phyloP scores from a whole-genome alignment of 1,139 yeast genomes.

The Hemisphaericaspora lyxosophila region DNA sequence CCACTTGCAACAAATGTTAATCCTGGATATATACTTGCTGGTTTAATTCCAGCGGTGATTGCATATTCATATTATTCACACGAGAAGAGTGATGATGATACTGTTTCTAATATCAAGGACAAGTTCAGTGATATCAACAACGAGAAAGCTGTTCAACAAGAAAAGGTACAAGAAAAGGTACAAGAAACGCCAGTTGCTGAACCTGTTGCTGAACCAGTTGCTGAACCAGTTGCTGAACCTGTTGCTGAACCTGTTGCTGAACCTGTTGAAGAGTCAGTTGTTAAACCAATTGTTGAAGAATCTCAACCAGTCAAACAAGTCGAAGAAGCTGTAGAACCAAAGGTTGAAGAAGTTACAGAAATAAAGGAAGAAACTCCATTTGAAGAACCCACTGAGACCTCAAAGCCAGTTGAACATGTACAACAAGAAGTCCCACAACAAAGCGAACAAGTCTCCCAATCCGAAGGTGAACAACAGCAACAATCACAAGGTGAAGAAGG shows the following conservation, averaged over 20 bases:
- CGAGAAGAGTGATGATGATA: neutral
- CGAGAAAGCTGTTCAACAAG: neutral
- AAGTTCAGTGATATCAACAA: neutral
- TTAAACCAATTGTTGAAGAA: constrained; percentile 4
- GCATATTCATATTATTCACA: neutral
- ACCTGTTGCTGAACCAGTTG: neutral
- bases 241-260: constrained; percentile 1
- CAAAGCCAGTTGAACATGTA: constrained; percentile 1
- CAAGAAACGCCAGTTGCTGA: neutral
- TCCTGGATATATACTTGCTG: neutral
- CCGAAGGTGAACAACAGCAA: constrained; percentile 18
- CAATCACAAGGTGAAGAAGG: too few relatives aligned
- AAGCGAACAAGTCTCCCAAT: constrained; percentile 4
- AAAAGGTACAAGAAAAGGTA: neutral
- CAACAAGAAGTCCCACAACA: neutral
- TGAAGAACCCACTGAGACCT: constrained; percentile 1
- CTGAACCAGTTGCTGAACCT: constrained; percentile 1
- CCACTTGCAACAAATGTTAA: neutral
- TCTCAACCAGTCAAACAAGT: neutral
- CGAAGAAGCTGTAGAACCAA: constrained; percentile 1
- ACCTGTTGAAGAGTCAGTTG: constrained; percentile 2
- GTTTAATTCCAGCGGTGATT: neutral
- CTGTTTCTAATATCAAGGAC: constrained; percentile 2
- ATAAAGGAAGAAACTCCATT: neutral
- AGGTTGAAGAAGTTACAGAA: constrained; percentile 1